Conservation (phyloP, 257 asterid species). For the Lantana camara region DNA sequence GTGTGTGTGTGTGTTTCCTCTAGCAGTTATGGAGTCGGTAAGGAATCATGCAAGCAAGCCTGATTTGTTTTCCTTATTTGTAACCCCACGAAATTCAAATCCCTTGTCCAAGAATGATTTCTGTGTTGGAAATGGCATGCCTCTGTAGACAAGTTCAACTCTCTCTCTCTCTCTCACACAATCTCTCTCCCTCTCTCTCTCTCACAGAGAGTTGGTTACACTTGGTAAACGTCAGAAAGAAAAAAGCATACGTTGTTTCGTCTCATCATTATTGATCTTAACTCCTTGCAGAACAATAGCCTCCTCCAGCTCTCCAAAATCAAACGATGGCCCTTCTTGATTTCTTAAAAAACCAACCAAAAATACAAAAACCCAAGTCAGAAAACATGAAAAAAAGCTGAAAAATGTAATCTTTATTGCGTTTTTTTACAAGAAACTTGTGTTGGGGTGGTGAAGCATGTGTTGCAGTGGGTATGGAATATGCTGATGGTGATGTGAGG, state of each 20-base stretch:
- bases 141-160: conserved; percentile 50
- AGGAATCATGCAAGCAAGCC: conserved; percentile 60
- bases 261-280: conserved; percentile 60
- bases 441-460: conserved; percentile 51
- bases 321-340: conserved; percentile 71
- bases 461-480: conserved; percentile 60
- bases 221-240: conserved; percentile 51
- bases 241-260: conserved; percentile 62
- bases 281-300: conserved; percentile 78
- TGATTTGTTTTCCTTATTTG: conserved; percentile 64
- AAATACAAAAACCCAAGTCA: conserved; percentile 25
- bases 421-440: conserved; percentile 57
- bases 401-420: not conserved
- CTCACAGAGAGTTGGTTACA: conserved; percentile 33
- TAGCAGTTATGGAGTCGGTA: conserved; percentile 78
- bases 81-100: conserved; percentile 74
- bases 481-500: conserved; percentile 52
- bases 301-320: conserved; percentile 91
- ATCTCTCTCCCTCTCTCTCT: conserved; percentile 16
- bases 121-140: conserved; percentile 50
- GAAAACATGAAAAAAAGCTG: conserved; percentile 5
- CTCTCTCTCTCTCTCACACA: conserved; percentile 5
- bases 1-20: not conserved
- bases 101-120: conserved; percentile 68
- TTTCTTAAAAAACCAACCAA: conserved; percentile 34